A percentile compares a stretch with the other conserved stretches of the same genome.
Conservation (phyloP, 108 stramenopile species). For the Skeletonema marinoi region DNA sequence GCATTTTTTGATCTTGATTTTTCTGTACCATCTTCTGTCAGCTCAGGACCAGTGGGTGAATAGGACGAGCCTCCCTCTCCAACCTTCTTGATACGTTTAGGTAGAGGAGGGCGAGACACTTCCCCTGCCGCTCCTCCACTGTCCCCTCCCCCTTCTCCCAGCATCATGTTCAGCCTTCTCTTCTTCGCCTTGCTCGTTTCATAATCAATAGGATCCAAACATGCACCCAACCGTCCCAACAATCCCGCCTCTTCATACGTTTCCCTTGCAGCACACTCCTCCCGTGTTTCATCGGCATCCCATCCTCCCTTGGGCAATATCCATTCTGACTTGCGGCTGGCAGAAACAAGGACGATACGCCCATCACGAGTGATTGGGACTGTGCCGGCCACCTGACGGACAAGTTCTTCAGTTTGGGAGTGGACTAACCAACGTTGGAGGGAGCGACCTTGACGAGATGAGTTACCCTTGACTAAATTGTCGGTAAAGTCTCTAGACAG, state of each 20-base stretch:
- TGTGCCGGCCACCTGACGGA: constrained; percentile 76
- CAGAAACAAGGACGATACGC: constrained; percentile 75
- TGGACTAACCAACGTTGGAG: constrained; percentile 72
- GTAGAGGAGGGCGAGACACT: constrained; percentile 1
- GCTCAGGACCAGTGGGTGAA: constrained; percentile 3
- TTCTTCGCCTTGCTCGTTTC: constrained; percentile 85
- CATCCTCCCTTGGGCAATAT: constrained; percentile 96
- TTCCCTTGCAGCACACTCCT: constrained; percentile 89
- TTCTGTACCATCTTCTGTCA: not conserved
- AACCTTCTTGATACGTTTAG: constrained; percentile 21
- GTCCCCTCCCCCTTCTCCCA: not conserved
- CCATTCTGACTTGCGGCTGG: constrained; percentile 86
- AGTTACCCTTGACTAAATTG: constrained; percentile 56
- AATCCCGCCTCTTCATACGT: constrained; percentile 92
- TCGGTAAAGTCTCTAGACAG: constrained; percentile 44
- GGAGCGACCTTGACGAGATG: constrained; percentile 71
- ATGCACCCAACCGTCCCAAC: constrained; percentile 69
- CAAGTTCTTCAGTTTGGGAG: constrained; percentile 33
- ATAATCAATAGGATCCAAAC: constrained; percentile 72
- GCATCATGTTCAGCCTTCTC: constrained; percentile 45
- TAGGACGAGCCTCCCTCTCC: not conserved
- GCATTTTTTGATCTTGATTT: constrained; percentile 25
- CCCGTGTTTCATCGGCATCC: constrained; percentile 90
- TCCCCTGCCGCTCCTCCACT: not conserved
- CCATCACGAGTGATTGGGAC: constrained; percentile 77